These are phyloP conservation scores for Dillenia turbinata DNA, from an alignment of 164 flowering plant species.

Conservation along the genomic window DNA sequence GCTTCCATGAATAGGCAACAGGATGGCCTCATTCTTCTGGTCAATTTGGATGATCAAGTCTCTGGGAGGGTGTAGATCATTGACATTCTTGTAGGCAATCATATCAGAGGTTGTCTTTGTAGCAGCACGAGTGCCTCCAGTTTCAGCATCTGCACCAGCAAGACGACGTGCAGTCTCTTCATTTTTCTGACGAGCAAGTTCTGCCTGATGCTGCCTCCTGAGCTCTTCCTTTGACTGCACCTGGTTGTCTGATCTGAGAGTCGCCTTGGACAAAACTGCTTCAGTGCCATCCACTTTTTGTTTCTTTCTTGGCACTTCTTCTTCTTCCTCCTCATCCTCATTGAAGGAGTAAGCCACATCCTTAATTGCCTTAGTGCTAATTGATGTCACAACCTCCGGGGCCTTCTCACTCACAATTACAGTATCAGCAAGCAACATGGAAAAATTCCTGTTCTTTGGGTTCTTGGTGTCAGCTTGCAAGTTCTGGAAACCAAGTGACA, in stretches of 20 bases:
- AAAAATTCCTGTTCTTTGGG: conserved; percentile 38
- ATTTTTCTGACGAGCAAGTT: conserved; percentile 60
- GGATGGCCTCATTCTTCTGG: conserved; percentile 55
- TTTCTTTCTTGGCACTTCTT: conserved; percentile 26
- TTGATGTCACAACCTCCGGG: conserved; percentile 37
- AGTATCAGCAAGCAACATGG: conserved; percentile 56
- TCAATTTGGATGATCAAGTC: conserved; percentile 59
- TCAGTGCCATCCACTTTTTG: conserved; percentile 15
- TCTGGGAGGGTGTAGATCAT: conserved; percentile 41
- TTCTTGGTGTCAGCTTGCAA: conserved; percentile 32
- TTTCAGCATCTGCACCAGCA: conserved; percentile 42
- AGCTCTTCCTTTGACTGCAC: conserved; percentile 58
- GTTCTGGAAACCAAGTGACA: conserved; percentile 63
- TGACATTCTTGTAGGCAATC: conserved; percentile 45
- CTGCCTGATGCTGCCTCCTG: conserved; percentile 66
- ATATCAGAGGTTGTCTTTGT: conserved; percentile 25
- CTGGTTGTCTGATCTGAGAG: conserved; percentile 49
- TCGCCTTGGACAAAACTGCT: conserved; percentile 32
- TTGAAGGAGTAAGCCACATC: conserved; percentile 63
- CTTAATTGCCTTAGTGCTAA: conserved; percentile 43
- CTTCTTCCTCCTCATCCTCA: conserved; percentile 58
- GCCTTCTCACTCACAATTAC: conserved; percentile 31
- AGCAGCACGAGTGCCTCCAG: conserved; percentile 25
- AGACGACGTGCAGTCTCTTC: conserved; percentile 63
- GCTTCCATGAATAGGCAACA: conserved; percentile 53